Evolutionary conservation across 495 filamentous ascomycete species (phyloP).

Genomic region (Aspergillus steynii): DNA sequence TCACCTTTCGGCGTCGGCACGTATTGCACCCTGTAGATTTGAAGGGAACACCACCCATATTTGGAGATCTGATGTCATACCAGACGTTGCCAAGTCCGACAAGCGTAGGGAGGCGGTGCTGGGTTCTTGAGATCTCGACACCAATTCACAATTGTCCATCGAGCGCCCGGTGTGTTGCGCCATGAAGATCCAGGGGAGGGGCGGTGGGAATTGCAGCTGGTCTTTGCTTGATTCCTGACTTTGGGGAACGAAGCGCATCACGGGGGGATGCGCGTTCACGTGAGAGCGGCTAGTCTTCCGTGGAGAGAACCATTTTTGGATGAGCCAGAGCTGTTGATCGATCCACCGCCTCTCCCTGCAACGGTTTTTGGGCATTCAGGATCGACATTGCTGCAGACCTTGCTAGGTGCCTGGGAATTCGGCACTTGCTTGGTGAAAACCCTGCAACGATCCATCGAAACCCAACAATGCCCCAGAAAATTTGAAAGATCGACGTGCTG

Average conservation of each 20-base stretch:
- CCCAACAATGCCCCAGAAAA: constrained; percentile 8
- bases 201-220: not conserved
- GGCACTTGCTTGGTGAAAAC: not conserved
- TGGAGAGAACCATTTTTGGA: not conserved
- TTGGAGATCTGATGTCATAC: constrained; percentile 6
- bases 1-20: constrained; percentile 26
- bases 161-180: not conserved
- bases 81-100: not conserved
- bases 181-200: not conserved
- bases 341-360: not conserved
- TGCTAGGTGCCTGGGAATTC: not conserved
- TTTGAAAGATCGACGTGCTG: constrained; percentile 11
- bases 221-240: not conserved
- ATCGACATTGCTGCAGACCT: not conserved
- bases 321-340: not conserved
- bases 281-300: not conserved
- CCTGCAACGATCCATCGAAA: not conserved
- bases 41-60: constrained; percentile 28
- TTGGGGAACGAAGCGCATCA: not conserved
- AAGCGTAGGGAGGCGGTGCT: not conserved
- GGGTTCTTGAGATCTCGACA: not conserved
- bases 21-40: constrained; percentile 30
- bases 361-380: not conserved
- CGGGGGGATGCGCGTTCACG: not conserved
- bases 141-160: not conserved